Percentiles rank a stretch among this genome's conserved stretches.
Conservation (phyloP, 352 stramenopile species). For the Pythium plurisporium region DNA sequence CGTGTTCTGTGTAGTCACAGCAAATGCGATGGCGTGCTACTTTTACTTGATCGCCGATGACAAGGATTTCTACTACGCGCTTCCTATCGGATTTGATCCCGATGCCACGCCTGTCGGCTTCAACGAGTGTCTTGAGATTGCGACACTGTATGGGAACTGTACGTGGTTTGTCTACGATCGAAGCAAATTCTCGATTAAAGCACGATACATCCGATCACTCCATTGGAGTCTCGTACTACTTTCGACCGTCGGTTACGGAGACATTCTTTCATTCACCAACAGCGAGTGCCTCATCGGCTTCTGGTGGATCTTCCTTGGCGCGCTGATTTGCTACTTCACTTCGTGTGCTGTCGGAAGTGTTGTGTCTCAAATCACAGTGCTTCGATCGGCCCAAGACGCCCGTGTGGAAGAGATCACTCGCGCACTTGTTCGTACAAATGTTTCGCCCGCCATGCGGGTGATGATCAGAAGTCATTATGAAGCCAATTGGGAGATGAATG, state of each 20-base stretch:
- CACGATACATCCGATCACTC: constrained; percentile 51
- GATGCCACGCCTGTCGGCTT: constrained; percentile 25
- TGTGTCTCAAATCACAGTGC: constrained; percentile 43
- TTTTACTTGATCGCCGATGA: constrained; percentile 57
- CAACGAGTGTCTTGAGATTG: constrained; percentile 42
- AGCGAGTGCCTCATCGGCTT: constrained; percentile 46
- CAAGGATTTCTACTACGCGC: constrained; percentile 36
- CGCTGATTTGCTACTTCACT: constrained; percentile 72
- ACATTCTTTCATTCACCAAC: constrained; percentile 57
- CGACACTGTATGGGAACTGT: constrained; percentile 48
- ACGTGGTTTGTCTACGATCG: constrained; percentile 71
- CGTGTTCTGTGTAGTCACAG: constrained; percentile 31
- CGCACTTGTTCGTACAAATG: constrained; percentile 34
- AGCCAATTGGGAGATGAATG: constrained; percentile 73
- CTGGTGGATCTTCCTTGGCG: constrained; percentile 66
- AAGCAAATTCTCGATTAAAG: constrained; percentile 50
- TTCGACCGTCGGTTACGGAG: constrained; percentile 66
- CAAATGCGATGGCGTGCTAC: constrained; percentile 42
- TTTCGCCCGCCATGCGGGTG: constrained; percentile 39
- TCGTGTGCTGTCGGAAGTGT: constrained; percentile 53
- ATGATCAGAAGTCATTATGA: constrained; percentile 60
- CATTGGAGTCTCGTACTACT: constrained; percentile 71
- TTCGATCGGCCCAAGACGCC: constrained; percentile 36
- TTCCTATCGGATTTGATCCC: constrained; percentile 26
- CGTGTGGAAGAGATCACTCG: constrained; percentile 58